Evolutionary conservation across 176 grass and related monocot species (phyloP).

Genomic region (Themeda triandra): DNA sequence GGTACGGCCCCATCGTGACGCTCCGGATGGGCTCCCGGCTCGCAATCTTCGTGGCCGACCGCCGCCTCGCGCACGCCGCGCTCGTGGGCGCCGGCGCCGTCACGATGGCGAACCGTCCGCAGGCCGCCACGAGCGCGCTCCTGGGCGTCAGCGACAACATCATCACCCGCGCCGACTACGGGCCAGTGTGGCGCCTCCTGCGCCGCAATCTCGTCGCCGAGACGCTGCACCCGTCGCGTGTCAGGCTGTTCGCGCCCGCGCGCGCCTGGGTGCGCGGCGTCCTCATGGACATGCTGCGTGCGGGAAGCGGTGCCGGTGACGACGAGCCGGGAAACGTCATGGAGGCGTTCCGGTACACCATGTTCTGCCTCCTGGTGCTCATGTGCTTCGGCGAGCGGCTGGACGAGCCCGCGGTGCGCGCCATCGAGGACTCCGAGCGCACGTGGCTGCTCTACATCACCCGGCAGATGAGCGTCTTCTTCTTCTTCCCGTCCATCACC

Average conservation of each 20-base stretch:
- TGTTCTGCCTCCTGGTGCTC: conserved; percentile 60
- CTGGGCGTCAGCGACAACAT: conserved; percentile 14
- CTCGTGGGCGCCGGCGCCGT: conserved; percentile 34
- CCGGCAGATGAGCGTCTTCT: conserved; percentile 30
- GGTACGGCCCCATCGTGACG: conserved; percentile 43
- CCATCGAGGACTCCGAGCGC: conserved; percentile 30
- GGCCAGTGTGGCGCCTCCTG: conserved; percentile 47
- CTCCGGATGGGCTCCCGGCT: conserved; percentile 33
- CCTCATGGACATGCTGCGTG: conserved; percentile 24
- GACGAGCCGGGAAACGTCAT: not conserved
- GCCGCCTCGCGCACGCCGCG: conserved; percentile 38
- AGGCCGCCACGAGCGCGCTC: not conserved
- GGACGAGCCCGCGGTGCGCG: conserved; percentile 40
- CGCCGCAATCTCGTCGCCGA: conserved; percentile 55
- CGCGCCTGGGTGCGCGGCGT: conserved; percentile 29
- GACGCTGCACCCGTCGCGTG: conserved; percentile 38
- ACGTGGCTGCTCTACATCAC: conserved; percentile 23
- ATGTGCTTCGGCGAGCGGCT: conserved; percentile 80
- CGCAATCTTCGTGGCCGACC: conserved; percentile 39
- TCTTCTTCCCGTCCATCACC: conserved; percentile 30
- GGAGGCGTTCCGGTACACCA: conserved; percentile 48
- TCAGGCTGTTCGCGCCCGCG: conserved; percentile 40
- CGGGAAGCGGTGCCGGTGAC: too few relatives aligned
- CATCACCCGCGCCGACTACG: conserved; percentile 43
- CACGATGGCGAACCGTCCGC: conserved; percentile 30